Evolutionary conservation across 2,329 filamentous ascomycete genomes (phyloP).

Genomic region (Verticillium zaregamsianum): DNA sequence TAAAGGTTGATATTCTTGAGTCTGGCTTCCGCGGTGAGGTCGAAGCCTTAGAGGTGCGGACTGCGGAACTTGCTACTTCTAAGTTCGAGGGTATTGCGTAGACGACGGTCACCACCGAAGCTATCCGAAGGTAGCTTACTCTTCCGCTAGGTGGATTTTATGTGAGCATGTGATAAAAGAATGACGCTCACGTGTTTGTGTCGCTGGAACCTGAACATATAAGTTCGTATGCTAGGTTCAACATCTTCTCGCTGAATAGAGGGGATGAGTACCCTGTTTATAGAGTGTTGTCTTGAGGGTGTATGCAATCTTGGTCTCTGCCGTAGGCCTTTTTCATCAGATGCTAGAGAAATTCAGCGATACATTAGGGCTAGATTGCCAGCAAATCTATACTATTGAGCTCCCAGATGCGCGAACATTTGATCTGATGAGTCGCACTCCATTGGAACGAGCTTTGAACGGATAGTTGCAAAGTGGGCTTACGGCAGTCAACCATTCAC

Average conservation of each 20-base stretch:
- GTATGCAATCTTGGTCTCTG: too few species aligned
- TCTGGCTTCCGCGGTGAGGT: constrained; percentile 16
- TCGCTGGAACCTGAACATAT: constrained; percentile 22
- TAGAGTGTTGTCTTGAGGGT: constrained; percentile 5
- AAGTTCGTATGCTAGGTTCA: constrained; percentile 19
- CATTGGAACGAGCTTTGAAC: too few species aligned
- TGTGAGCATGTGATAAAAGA: constrained; percentile 14
- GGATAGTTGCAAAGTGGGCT: too few species aligned
- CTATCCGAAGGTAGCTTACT: constrained; percentile 9
- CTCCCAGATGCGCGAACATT: too few species aligned
- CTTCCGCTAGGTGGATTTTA: constrained; percentile 20
- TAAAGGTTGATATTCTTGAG: constrained; percentile 16
- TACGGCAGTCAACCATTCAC: too few species aligned
- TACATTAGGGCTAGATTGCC: too few species aligned
- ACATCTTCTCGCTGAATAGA: constrained; percentile 15
- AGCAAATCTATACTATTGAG: too few species aligned
- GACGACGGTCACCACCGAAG: constrained; percentile 17
- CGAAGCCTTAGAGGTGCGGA: constrained; percentile 16
- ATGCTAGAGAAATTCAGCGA: too few species aligned
- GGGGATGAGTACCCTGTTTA: constrained; percentile 24
- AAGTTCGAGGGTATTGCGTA: constrained; percentile 22
- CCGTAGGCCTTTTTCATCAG: too few species aligned
- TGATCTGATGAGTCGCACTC: too few species aligned
- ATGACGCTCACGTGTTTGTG: constrained; percentile 19
- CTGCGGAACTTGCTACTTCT: constrained; percentile 10